Percentiles rank a stretch among this genome's conserved stretches.
Conservation (phyloP, 805 yeast genomes). For the Ogataea naganishii region DNA sequence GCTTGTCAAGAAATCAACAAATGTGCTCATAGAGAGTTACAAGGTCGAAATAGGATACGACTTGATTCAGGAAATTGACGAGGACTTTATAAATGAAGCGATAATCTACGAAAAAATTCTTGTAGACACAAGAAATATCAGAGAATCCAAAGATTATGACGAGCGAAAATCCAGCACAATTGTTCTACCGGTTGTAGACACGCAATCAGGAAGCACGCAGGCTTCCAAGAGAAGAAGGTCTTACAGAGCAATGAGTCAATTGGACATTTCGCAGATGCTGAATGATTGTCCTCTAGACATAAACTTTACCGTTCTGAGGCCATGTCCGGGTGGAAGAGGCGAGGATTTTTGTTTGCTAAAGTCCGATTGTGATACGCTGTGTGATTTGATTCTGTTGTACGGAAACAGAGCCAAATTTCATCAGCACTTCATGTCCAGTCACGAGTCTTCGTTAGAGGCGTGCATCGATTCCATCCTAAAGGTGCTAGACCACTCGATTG, state of each 20-base stretch:
- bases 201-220: conserved; percentile 9
- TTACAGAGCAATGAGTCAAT: conserved; percentile 12
- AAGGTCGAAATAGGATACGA: conserved; percentile 34
- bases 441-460: conserved; percentile 26
- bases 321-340: conserved; percentile 15
- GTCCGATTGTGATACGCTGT: conserved; percentile 27
- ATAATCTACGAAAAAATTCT: conserved; percentile 23
- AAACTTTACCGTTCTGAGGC: conserved; percentile 20
- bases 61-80: conserved; percentile 32
- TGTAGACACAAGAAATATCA: conserved; percentile 19
- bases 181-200: conserved; percentile 22
- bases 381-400: conserved; percentile 38
- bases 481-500: conserved; percentile 27
- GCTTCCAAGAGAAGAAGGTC: conserved; percentile 7
- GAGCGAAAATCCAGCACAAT: conserved; percentile 14
- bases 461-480: conserved; percentile 29
- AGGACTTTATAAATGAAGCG: conserved; percentile 33
- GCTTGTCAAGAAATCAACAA: conserved; percentile 37
- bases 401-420: conserved; percentile 43
- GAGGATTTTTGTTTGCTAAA: conserved; percentile 18
- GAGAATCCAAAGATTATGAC: conserved; percentile 14
- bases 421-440: conserved; percentile 38
- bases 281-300: conserved; percentile 22
- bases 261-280: conserved; percentile 10
- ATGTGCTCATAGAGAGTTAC: conserved; percentile 42